These are phyloP conservation scores for Theileria parva DNA, from an alignment of 169 alveolate genomes.

Conservation along the genomic window DNA sequence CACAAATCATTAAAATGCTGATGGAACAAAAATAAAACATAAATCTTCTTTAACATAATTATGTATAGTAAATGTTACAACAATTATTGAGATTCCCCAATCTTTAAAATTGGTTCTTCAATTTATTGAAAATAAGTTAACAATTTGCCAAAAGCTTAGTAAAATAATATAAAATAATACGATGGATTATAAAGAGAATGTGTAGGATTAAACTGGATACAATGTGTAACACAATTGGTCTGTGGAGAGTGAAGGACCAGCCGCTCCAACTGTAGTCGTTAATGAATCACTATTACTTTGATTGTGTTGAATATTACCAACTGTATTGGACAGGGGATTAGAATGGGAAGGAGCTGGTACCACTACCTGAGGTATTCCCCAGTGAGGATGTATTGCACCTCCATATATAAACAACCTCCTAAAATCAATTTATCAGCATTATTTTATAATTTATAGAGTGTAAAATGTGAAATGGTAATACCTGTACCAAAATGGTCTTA, in stretches of 20 bases:
- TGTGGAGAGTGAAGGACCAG: too few relatives aligned
- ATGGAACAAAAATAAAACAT: neutral
- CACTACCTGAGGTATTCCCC: conserved; percentile 87
- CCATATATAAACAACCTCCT: conserved; percentile 82
- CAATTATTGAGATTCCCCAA: too few relatives aligned
- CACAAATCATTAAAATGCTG: neutral
- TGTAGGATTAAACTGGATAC: conserved; percentile 16
- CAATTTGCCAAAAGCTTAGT: too few relatives aligned
- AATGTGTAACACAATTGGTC: conserved; percentile 15
- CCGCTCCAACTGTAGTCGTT: too few relatives aligned
- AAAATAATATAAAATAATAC: too few relatives aligned
- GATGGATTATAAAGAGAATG: neutral
- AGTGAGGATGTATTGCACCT: conserved; percentile 88
- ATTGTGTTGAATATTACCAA: neutral
- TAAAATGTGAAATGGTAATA: neutral
- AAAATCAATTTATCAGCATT: neutral
- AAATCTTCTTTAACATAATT: neutral
- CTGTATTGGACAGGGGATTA: neutral
- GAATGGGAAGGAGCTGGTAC: conserved; percentile 62
- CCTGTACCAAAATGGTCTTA: conserved; percentile 73
- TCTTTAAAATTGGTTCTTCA: too few relatives aligned
- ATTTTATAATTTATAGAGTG: too few relatives aligned
- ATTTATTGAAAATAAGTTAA: too few relatives aligned
- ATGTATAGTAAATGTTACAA: neutral
- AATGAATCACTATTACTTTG: too few relatives aligned